Evolutionary conservation across 345 rosid genomes (phyloP), one percentile per base, ranked within the genome.

Genomic region (Sisymbrium altissimum): DNA sequence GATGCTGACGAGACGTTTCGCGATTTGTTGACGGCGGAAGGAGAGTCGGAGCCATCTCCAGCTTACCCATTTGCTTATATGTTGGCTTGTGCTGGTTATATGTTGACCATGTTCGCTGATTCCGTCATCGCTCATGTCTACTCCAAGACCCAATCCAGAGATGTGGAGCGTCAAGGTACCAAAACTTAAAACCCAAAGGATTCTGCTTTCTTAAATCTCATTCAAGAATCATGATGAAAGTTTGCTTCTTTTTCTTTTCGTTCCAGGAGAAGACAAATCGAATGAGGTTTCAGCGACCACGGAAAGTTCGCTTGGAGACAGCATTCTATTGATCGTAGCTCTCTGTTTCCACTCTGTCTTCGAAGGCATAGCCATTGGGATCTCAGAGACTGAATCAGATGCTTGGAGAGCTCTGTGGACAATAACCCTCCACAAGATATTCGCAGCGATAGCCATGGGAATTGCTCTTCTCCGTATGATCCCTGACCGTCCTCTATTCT

Each of bases 381-480:
- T 92, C 23, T 89, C 91, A 17, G 81, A 84, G 79, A 84, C 85
- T 0, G 35, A 83, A 66, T 71, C 77, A 9, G 89, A 90, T 56
- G 98, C 97, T 0, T 90, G 91, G 91, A 90, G 74, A 82, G 89
- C 96, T 30, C 50, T 87, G 30, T 87, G 98, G 93, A 90, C 97
- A 2, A 86, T 90, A 70, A 69, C 71, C 6, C 73, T 88, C 62
- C 88, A 87, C 84, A 87, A 85, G 84, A 71, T 90, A 68, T 88
- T 90, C 70, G 98, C 98, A 38, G 97, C 97, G 0, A 73, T 90
- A 13, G 93, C 97, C 8, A 90, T 90, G 95, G 98, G 97, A 11
- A 92, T 90, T 43, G 89, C 95, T 55, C 89, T 90, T 10, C 93
- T 88, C 2, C 85, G 93, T 14, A 90, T 79, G 84, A 81, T 88